Evolutionary conservation across 768 basidiomycete genomes (phyloP).

Genomic region (Auricularia heimuer): DNA sequence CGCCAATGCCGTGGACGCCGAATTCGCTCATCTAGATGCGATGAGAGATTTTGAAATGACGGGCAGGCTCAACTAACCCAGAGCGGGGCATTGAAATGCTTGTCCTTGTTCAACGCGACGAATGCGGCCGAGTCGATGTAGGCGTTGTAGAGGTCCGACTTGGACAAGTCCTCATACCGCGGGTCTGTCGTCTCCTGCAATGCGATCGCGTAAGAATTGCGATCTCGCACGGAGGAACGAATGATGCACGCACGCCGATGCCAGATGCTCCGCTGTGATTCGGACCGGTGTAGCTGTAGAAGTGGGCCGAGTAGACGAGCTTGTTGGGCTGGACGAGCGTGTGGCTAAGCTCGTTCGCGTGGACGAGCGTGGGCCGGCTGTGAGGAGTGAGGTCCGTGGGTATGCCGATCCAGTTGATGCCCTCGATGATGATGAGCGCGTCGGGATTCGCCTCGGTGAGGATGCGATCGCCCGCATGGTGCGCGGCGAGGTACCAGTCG

Average conservation of each 20-base stretch:
- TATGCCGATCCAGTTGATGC: constrained; percentile 9
- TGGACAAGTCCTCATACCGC: constrained; percentile 5
- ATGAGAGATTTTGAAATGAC: not conserved
- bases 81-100: constrained; percentile 3
- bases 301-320: constrained; percentile 9
- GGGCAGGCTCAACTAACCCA: not conserved
- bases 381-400: constrained; percentile 3
- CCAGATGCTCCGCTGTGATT: constrained; percentile 6
- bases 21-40: not conserved
- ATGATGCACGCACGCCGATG: not conserved
- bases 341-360: constrained; percentile 4
- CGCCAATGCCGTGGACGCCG: not conserved
- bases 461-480: constrained; percentile 5
- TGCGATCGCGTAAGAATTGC: not conserved
- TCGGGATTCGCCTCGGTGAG: constrained; percentile 6
- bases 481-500: constrained; percentile 7
- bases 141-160: not conserved
- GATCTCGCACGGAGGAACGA: not conserved
- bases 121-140: constrained; percentile 1
- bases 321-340: constrained; percentile 6
- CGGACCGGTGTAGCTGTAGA: constrained; percentile 8
- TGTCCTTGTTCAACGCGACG: not conserved
- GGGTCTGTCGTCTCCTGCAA: constrained; percentile 5
- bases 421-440: constrained; percentile 8
- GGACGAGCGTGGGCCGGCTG: constrained; percentile 3